Evolutionary conservation across 805 yeast genomes (phyloP), one percentile per base, ranked within the genome.

Genomic region (Nakazawaea siamensis): DNA sequence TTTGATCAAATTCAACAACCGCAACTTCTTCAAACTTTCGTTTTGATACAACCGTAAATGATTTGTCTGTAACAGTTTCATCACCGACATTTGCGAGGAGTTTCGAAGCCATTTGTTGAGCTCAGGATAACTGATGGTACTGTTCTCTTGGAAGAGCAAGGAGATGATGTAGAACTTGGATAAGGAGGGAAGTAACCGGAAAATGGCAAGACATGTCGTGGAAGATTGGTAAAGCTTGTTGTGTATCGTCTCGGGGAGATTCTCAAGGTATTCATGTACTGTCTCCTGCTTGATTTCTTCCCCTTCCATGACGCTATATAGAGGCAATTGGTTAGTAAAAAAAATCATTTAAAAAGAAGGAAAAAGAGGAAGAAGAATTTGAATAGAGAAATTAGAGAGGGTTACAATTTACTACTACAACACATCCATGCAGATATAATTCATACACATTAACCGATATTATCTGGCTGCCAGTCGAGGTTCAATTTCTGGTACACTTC

Each of bases 161-260:
- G 88, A 69, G 86, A 86, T 80, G 33, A 90, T 76, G 49, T 81
- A 80, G 55, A 85, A 81, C 53, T 90, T 88, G 19, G 97, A 95
- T 44, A 92, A 58, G 17, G 88, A 77, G 0, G 98, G 96, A 13
- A 92, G 66, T 40, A 92, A 64, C 43, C 98, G 68, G 54, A 80
- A 88, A n/a, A 92, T 79, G 2, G 98, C 94, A 31, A 92, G 65
- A 53, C 97, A 87, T 37, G 98, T 85, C 10, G 97, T 95, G 2
- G 98, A 95, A 34, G 84, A 74, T 47, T 76, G 79, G 57, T 83
- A 92, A 16, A 92, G 68, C 50, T 86, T 73, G 16, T 79, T 67
- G 47, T 88, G 90, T n/a, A 86, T 84, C 5, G 81, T 66, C 50
- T 81, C 86, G 1, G 97, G 95, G 5, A 92, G 73, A 14, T 84